A percentile compares a stretch with the other conserved stretches of the same genome.
These are phyloP conservation scores for Geotrichum europaeum DNA, from an alignment of 1,139 yeast species.

Conservation along the genomic window DNA sequence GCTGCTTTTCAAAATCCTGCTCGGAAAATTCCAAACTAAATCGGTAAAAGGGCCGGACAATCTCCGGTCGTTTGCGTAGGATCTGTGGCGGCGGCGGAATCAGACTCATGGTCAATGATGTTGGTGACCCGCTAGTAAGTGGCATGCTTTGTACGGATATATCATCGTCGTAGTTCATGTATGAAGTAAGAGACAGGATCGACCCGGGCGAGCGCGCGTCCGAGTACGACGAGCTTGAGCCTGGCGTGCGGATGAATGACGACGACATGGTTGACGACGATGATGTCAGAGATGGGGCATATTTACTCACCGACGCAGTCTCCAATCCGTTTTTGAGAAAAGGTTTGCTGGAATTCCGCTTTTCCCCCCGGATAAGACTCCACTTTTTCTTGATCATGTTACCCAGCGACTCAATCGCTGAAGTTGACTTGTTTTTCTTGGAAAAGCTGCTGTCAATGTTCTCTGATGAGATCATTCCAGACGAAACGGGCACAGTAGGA, in stretches of 20 bases:
- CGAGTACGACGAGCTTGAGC: slow-evolving; percentile 18
- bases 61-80: slow-evolving; percentile 28
- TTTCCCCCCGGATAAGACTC: slow-evolving; percentile 2
- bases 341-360: not conserved
- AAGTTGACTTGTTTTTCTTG: slow-evolving; percentile 6
- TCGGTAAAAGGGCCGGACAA: slow-evolving; percentile 25
- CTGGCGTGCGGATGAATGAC: slow-evolving; percentile 20
- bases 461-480: slow-evolving; percentile 8
- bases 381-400: slow-evolving; percentile 2
- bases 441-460: not conserved
- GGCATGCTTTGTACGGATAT: not conserved
- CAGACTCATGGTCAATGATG: slow-evolving; percentile 27
- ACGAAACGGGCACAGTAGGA: slow-evolving; percentile 24
- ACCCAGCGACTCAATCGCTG: slow-evolving; percentile 7
- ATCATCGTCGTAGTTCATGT: not conserved
- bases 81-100: slow-evolving; percentile 33
- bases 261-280: slow-evolving; percentile 19
- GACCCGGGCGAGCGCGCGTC: slow-evolving; percentile 24
- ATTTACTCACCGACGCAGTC: not conserved
- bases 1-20: slow-evolving; percentile 22
- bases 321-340: not conserved
- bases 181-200: slow-evolving; percentile 2
- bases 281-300: slow-evolving; percentile 11
- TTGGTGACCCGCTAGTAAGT: not conserved
- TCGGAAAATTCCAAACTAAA: slow-evolving; percentile 28